Percentiles rank a stretch among this genome's conserved stretches.
Evolutionary conservation across 257 asterid species (phyloP).

Genomic region (Solanum clarkiae): DNA sequence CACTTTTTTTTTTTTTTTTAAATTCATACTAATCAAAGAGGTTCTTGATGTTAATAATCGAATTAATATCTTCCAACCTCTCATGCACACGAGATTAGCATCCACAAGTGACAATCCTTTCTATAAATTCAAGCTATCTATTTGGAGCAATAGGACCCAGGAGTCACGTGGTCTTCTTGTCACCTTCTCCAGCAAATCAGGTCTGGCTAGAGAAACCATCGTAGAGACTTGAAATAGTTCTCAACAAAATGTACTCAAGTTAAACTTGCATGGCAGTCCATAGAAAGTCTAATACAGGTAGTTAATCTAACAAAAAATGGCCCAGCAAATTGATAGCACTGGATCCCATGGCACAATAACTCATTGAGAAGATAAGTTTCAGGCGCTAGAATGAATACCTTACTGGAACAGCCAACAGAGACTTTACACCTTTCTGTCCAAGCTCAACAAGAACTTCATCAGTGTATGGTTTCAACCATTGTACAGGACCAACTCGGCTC

Average conservation of each 20-base stretch:
- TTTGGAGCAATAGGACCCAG: neutral
- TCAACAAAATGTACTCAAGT: neutral
- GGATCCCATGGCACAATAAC: neutral
- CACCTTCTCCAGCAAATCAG: neutral
- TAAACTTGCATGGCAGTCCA: neutral
- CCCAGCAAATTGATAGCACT: neutral
- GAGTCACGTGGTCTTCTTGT: neutral
- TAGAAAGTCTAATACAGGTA: neutral
- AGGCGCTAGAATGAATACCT: conserved; percentile 28
- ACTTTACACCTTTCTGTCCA: conserved; percentile 78
- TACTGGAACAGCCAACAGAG: conserved; percentile 86
- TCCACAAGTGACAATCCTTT: neutral
- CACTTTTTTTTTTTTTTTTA: neutral
- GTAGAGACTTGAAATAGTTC: neutral
- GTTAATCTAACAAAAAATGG: neutral
- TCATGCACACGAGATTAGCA: neutral
- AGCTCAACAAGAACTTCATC: conserved; percentile 96
- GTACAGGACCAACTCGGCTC: conserved; percentile 99
- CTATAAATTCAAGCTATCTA: neutral
- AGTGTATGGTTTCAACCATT: conserved; percentile 95
- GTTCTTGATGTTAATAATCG: neutral
- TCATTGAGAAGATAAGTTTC: neutral
- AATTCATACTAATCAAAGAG: neutral
- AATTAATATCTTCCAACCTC: neutral
- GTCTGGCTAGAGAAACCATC: neutral